Percentiles rank a stretch among this genome's conserved stretches.
phyloP scores from a whole-genome alignment of 2,329 filamentous ascomycete species.

The Zalaria obscura region DNA sequence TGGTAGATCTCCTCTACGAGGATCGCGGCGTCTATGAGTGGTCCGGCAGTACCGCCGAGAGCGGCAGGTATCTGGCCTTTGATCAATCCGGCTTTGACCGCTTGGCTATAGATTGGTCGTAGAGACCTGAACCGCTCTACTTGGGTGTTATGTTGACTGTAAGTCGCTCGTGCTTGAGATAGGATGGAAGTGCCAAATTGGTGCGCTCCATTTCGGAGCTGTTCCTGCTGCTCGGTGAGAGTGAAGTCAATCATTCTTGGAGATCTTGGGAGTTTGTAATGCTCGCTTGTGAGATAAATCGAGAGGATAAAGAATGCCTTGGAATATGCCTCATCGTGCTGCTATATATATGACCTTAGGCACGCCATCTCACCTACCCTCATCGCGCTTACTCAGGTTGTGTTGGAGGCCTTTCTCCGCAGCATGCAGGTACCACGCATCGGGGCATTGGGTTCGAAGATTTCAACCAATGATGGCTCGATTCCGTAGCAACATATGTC shows the following conservation, averaged over 20 bases:
- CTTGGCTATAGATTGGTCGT: constrained; percentile 30
- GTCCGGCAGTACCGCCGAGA: constrained; percentile 32
- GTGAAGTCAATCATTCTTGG: constrained; percentile 17
- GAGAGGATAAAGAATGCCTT: too few relatives aligned
- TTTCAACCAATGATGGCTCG: too few relatives aligned
- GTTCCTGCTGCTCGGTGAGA: constrained; percentile 14
- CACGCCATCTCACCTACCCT: too few relatives aligned
- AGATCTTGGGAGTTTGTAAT: not conserved
- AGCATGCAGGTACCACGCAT: too few relatives aligned
- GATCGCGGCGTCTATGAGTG: constrained; percentile 34
- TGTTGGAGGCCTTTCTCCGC: too few relatives aligned
- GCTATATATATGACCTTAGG: too few relatives aligned
- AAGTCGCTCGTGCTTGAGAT: constrained; percentile 12
- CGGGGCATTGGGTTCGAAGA: too few relatives aligned
- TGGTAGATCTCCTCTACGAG: constrained; percentile 40
- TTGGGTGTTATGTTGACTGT: constrained; percentile 12
- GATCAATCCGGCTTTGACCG: constrained; percentile 30
- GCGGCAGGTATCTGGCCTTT: constrained; percentile 31
- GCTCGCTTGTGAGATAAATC: too few relatives aligned
- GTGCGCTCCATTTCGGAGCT: constrained; percentile 14
- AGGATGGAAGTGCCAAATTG: constrained; percentile 15
- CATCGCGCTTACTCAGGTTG: too few relatives aligned
- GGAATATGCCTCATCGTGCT: too few relatives aligned
- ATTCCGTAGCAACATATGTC: too few relatives aligned
- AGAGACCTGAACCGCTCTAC: constrained; percentile 33